These are phyloP conservation scores for Eucalyptus dawsonii DNA, from an alignment of 345 rosid genomes.

Conservation along the genomic window DNA sequence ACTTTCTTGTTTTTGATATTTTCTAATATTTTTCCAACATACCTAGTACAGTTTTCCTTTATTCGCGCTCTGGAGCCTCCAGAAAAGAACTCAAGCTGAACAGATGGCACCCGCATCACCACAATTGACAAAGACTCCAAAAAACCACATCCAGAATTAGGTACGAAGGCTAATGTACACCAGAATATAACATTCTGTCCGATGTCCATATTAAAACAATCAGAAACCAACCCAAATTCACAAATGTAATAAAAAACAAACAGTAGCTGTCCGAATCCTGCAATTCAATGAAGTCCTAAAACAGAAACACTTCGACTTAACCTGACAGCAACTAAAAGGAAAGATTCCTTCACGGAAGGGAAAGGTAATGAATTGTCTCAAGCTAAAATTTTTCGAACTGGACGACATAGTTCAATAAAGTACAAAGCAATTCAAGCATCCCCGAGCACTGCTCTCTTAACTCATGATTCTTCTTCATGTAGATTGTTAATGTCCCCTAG, in stretches of 20 bases:
- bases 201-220: background rate
- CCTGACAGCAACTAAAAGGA: background rate
- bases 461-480: background rate
- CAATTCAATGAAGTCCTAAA: background rate
- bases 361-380: background rate
- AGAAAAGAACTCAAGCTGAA: background rate
- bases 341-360: background rate
- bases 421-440: background rate
- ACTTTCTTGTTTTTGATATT: too few relatives aligned
- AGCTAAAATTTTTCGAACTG: background rate
- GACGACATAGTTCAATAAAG: background rate
- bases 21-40: background rate
- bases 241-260: background rate
- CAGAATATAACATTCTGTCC: background rate
- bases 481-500: background rate
- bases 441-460: background rate
- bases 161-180: background rate
- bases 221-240: background rate
- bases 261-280: background rate
- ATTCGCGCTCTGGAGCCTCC: background rate
- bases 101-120: background rate
- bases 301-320: background rate
- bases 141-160: background rate
- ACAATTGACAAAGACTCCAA: background rate
- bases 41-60: background rate